Conservation (phyloP, 129 eudicot genomes). For the Oenanthe sinensis region DNA sequence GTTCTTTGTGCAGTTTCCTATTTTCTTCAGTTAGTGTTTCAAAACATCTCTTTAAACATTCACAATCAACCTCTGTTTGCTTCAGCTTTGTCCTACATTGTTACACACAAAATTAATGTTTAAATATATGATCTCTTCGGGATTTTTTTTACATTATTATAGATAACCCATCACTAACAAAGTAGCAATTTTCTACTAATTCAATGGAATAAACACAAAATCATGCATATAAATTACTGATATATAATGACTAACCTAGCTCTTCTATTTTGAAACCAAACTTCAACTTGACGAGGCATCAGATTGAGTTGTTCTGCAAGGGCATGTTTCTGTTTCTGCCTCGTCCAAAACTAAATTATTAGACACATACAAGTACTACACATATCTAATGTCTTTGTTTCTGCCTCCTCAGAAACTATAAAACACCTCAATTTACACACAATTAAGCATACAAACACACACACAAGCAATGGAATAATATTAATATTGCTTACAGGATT, state of each 20-base stretch:
- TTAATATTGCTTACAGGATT: constrained; percentile 44
- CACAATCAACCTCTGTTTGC: constrained; percentile 83
- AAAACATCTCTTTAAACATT: constrained; percentile 62
- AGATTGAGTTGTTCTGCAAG: constrained; percentile 74
- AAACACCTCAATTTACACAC: not conserved
- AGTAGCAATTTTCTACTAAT: no score
- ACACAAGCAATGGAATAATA: not conserved
- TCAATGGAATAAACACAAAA: not conserved
- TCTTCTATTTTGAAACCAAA: constrained; percentile 87
- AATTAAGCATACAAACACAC: no score
- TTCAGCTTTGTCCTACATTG: constrained; percentile 53
- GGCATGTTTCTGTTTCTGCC: constrained; percentile 68
- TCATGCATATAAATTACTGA: no score
- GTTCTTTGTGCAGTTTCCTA: constrained; percentile 59
- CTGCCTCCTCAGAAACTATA: no score
- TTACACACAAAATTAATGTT: not conserved
- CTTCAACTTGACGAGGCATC: constrained; percentile 75
- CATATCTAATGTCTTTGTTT: not conserved
- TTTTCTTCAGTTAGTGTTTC: constrained; percentile 65
- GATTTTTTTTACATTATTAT: no score
- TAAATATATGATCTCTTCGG: not conserved
- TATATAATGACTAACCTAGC: constrained; percentile 49
- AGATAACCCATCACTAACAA: no score
- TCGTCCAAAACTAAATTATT: constrained; percentile 2
- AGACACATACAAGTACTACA: not conserved